Evolutionary conservation across 495 filamentous ascomycete genomes (phyloP), one percentile per base, ranked within the genome.

Genomic region (Niebla homalea): DNA sequence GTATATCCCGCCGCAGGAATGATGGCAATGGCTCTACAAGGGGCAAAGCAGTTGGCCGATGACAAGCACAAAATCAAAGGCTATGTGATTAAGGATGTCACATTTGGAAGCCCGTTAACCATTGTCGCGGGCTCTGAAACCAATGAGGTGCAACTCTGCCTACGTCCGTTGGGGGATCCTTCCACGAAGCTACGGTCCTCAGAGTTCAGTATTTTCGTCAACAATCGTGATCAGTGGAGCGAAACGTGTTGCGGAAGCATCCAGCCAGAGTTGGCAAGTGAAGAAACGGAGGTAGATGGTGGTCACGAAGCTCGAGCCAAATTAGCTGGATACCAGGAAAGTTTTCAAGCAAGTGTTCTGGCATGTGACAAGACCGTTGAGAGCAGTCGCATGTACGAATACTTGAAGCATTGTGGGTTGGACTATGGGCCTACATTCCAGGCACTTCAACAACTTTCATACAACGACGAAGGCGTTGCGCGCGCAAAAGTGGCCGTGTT

Each of bases 1-100:
- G 29, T 67, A 1, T 65, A 62, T 39, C 66, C 67, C 4, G 67
- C 49, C 2, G 58, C 65, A 0, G 67, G 64, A 3, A 64, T 62
- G 51, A 20, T 66, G 8, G 45, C 58, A 11, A 69, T 70, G 64
- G 69, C 59, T 0, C 41, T 69, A 5, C 65, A 72, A 37, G 69
- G 64, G 1, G 42, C 56, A 11, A 59, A 56, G 40, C 66, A 64
- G 23, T 45, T 45, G 25, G 25, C 25, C 25, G 25, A 26, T 26
- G 25, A 26, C 25, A 26, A 26, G 25, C 25, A 26, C 25, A 26
- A 26, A 26, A 7, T 7, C 25, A 15, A 21, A n/a, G 46, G 47
- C 20, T 54, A 45, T 43, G 35, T 20, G 3, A 29, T 54, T 15
- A 40, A 54, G 16, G 55, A 70, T 26, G 42, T 60, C 46, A 43